Base-by-base conservation (phyloP, 768 basidiomycete genomes). In the Daedalea quercina region DNA sequence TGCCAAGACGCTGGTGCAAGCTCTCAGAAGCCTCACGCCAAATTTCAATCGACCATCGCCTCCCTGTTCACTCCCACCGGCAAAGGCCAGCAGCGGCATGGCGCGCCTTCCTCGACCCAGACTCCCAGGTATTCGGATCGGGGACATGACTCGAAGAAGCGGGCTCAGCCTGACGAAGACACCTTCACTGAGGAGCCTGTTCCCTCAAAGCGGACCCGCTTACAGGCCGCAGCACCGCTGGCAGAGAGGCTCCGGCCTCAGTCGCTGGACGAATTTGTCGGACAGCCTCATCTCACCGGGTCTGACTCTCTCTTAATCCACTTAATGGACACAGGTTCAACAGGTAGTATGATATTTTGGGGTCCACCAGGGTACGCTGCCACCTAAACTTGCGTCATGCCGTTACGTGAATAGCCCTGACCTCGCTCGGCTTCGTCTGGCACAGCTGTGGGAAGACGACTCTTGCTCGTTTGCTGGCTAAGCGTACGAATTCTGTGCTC, bases 221-320 rank as follows among this genome's bases (percentile, higher is more conserved):
- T 60, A n/a, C 57, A 70, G 28, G 54, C 62, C 19, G 73, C 75
- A 13, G 69, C 74, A 2, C 87, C 87, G 0, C 67, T 92, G 1
- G 86, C 91, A 0, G 90, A 92, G 62, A 75, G 76, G 19, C 74
- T 91, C 41, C 76, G 90, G 9, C 90, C 90, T 1, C 73, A 69
- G 12, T 66, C 65, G 3, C 69, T 92, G 17, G 75, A 76, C 1
- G 81, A 87, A 2, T 86, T 88, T 54, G 70, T 91, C 25, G 90
- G 90, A 2, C 90, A 94, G 61, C 64, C 64, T 19, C 80, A 87
- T 64, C 59, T 90, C 23, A 78, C 78, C 2, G 79, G 77, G 0
- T 69, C 74, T 0, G 72, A 77, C n/a, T 80, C 81, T 4, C 63
- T 84, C 28, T 72, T 91, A 33, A 71, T 78, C 55, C 73, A 70